Conservation (phyloP, 768 basidiomycete species). For the Tulasnella sp. region DNA sequence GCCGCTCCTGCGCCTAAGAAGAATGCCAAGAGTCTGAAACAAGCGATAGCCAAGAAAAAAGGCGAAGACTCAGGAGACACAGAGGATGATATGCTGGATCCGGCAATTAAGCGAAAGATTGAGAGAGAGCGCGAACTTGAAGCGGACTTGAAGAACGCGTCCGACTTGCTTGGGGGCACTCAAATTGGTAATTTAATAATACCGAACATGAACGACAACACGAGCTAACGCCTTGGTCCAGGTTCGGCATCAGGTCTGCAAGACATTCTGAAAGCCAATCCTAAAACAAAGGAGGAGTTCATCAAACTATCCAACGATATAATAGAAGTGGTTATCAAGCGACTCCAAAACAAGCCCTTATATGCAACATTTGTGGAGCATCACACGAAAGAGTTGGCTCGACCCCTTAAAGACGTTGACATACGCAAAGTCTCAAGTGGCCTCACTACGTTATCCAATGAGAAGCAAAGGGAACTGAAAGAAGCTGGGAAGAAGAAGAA, state of each 20-base stretch:
- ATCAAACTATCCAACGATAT: slow-evolving; percentile 58
- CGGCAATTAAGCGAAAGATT: slow-evolving; percentile 58
- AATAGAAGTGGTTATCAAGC: slow-evolving; percentile 61
- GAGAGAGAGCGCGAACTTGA: slow-evolving; percentile 77
- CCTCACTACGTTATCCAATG: slow-evolving; percentile 80
- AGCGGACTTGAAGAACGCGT: slow-evolving; percentile 76
- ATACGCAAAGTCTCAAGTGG: slow-evolving; percentile 78
- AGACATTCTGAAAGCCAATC: slow-evolving; percentile 61
- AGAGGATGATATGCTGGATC: slow-evolving; percentile 55
- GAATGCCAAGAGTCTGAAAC: slow-evolving; percentile 88
- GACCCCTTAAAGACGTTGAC: slow-evolving; percentile 79
- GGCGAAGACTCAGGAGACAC: slow-evolving; percentile 51
- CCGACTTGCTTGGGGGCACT: slow-evolving; percentile 65
- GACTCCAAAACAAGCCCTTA: slow-evolving; percentile 70
- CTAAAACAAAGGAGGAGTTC: slow-evolving; percentile 86
- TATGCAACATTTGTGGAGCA: slow-evolving; percentile 78
- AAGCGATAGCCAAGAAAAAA: slow-evolving; percentile 88
- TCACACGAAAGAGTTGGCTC: slow-evolving; percentile 61
- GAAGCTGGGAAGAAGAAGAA: slow-evolving; percentile 86
- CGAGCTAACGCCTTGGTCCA: slow-evolving; percentile 26
- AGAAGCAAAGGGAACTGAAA: slow-evolving; percentile 86
- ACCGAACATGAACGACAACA: background rate
- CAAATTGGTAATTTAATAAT: slow-evolving; percentile 12
- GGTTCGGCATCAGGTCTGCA: slow-evolving; percentile 38
- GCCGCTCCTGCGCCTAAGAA: slow-evolving; percentile 53